A percentile compares a stretch with the other conserved stretches of the same genome.
These are phyloP conservation scores for Pneumocystis murina DNA, from an alignment of 1,139 yeast genomes.

Conservation along the genomic window DNA sequence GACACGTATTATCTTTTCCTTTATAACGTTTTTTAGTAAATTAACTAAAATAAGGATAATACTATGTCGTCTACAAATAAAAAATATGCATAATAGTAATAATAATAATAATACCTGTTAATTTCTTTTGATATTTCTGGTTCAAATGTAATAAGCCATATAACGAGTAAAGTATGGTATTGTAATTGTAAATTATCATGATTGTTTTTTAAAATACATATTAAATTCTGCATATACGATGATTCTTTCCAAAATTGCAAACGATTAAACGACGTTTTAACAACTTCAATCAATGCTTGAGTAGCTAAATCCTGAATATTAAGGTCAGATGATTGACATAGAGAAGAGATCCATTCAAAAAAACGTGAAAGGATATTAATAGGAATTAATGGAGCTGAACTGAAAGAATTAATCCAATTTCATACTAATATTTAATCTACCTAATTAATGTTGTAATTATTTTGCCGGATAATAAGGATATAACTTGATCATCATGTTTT, in stretches of 20 bases:
- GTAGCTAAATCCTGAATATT: conserved; percentile 50
- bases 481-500: conserved; percentile 25
- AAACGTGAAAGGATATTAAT: conserved; percentile 30
- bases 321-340: conserved; percentile 33
- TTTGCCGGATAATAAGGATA: conserved; percentile 24
- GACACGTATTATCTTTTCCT: conserved; percentile 78
- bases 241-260: conserved; percentile 37
- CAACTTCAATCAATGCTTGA: conserved; percentile 50
- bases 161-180: conserved; percentile 58
- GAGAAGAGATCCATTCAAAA: conserved; percentile 34
- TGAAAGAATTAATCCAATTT: conserved; percentile 21
- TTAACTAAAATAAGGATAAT: conserved; percentile 43
- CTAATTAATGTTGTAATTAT: conserved; percentile 22
- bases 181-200: conserved; percentile 58
- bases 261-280: conserved; percentile 47
- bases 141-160: conserved; percentile 79
- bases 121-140: conserved; percentile 38
- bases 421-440: conserved; percentile 18
- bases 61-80: conserved; percentile 19
- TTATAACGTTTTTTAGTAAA: conserved; percentile 64
- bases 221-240: conserved; percentile 42
- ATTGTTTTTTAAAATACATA: conserved; percentile 34
- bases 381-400: conserved; percentile 15
- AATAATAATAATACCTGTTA: conserved; percentile 21
- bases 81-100: neutral